Evolutionary conservation across 495 filamentous ascomycete genomes (phyloP), one percentile per base, ranked within the genome.

Genomic region (Geoglossum glabrum): DNA sequence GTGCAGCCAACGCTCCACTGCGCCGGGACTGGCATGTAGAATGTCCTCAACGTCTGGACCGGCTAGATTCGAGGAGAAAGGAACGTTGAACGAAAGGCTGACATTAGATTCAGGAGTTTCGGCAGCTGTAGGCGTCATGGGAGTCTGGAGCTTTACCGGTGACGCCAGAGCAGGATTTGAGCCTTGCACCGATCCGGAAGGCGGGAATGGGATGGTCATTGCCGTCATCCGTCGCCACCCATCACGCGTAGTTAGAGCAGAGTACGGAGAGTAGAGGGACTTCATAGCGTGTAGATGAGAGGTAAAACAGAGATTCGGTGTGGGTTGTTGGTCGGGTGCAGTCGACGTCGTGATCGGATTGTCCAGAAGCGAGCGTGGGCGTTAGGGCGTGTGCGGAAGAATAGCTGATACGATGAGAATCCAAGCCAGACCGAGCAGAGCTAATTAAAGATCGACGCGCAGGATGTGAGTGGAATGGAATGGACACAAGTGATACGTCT

Each of bases 21-120:
- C 89, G 57, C 82, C 82, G 57, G 79, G 76, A 59, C 81, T 93
- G 60, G 89, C 88, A 71, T 95, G 85, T 54, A 97, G 73, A 61
- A 97, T 85, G 68, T 96, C 89, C 65, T 93, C 85, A 63, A 80
- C 79, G 62, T 95, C 86, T 62, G 92, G 92, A 28, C 93, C 92
- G 60, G 85, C 81, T 58, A 95, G 79, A 62, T 88, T 85, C 51
- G 87, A 93, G 58, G 86, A 80, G 72, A 98, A 95, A 33, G 92
- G 92, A 9, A 97, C 84, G 66, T 94, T 95, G 79, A 97, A 96
- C 63, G 86, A 86, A 54, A 86, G 76, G 62, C 83, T 82, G 64
- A 73, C 62, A 28, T 64, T 62, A 33, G 64, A 66, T 55, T 68
- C 69, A 54, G 70, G 67, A 7, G 66, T 63, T 21, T 72, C 68